These are phyloP conservation scores for Pleurotus djamor DNA, from an alignment of 768 basidiomycete genomes.

Conservation along the genomic window DNA sequence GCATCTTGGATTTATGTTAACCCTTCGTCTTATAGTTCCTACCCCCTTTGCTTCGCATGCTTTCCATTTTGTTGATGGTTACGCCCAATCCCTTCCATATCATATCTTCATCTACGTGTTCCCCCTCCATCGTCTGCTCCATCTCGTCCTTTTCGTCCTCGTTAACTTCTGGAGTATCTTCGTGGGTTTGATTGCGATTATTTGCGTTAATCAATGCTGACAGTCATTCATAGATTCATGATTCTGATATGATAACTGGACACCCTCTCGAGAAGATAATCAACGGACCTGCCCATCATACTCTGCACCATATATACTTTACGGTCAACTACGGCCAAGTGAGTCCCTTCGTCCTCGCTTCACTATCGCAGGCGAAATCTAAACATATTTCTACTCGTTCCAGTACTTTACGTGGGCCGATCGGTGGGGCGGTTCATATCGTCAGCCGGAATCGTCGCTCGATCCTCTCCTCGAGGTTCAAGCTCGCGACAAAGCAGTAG, in stretches of 20 bases:
- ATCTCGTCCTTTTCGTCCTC: slow-evolving; percentile 83
- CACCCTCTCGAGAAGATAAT: slow-evolving; percentile 85
- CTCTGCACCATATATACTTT: slow-evolving; percentile 95
- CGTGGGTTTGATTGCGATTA: slow-evolving; percentile 40
- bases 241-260: slow-evolving; percentile 97
- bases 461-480: slow-evolving; percentile 82
- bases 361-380: not conserved
- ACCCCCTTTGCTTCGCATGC: slow-evolving; percentile 98
- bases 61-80: slow-evolving; percentile 97
- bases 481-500: slow-evolving; percentile 15
- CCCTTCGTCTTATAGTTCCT: slow-evolving; percentile 58
- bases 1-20: not conserved
- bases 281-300: slow-evolving; percentile 99
- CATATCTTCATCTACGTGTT: slow-evolving; percentile 90
- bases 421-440: slow-evolving; percentile 79
- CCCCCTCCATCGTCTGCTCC: slow-evolving; percentile 84
- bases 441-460: slow-evolving; percentile 77
- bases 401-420: slow-evolving; percentile 99
- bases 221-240: slow-evolving; percentile 72
- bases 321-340: slow-evolving; percentile 95
- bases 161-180: slow-evolving; percentile 96
- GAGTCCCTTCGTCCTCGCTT: slow-evolving; percentile 16
- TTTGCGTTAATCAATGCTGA: not conserved
- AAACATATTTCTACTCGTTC: slow-evolving; percentile 13
- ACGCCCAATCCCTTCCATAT: slow-evolving; percentile 91